A percentile compares a stretch with the other conserved stretches of the same genome.
Conservation (phyloP, 116 monocot genomes). For the Phalaenopsis hybrid region DNA sequence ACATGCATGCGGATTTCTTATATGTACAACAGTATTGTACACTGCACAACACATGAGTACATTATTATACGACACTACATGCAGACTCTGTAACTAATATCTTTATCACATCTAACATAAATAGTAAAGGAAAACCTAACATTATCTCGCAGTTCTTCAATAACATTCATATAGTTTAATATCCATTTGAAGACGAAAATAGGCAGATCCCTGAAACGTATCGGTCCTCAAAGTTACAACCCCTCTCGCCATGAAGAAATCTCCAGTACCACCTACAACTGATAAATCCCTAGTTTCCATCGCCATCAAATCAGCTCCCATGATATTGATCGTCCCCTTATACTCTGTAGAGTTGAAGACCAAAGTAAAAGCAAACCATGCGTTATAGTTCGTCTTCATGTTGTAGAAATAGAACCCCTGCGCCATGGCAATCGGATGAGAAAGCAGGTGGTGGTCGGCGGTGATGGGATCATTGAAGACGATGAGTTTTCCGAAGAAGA, state of each 20-base stretch:
- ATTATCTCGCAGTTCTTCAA: not conserved
- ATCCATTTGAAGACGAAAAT: conserved; percentile 19
- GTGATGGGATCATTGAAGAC: conserved; percentile 20
- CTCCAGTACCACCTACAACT: conserved; percentile 26
- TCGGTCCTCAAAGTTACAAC: conserved; percentile 18
- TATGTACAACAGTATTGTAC: too few species aligned
- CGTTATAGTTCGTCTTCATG: conserved; percentile 16
- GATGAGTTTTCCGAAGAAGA: conserved; percentile 10
- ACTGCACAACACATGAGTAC: too few species aligned
- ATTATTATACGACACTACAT: too few species aligned
- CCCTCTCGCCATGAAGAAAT: conserved; percentile 28
- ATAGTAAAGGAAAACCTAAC: too few species aligned
- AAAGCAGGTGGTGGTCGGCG: not conserved
- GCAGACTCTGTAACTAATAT: too few species aligned
- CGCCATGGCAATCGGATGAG: conserved; percentile 12
- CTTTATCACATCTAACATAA: too few species aligned
- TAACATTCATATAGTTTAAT: conserved; percentile 26
- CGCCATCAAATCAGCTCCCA: conserved; percentile 22
- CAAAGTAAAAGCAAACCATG: conserved; percentile 21
- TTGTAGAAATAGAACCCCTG: conserved; percentile 31
- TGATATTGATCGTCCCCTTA: conserved; percentile 18
- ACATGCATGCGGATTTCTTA: too few species aligned
- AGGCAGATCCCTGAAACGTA: not conserved
- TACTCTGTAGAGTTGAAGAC: conserved; percentile 22
- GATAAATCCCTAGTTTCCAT: conserved; percentile 16